These are phyloP conservation scores for Neonectria punicea DNA, from an alignment of 2,329 filamentous ascomycete genomes.

Conservation along the genomic window DNA sequence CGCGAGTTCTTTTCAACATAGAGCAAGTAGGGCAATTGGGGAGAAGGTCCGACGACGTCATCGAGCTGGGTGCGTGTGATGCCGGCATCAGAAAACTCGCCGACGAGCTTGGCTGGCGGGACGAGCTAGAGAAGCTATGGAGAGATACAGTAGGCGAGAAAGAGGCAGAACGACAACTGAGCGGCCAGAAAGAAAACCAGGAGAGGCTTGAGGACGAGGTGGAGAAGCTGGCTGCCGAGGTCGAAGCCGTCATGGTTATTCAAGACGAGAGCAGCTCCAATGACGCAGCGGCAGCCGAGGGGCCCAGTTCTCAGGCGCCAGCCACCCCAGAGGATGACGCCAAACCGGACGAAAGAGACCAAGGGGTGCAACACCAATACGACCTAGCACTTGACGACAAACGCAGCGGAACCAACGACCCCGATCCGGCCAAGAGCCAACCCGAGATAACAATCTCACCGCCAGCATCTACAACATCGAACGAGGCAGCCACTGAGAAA, in stretches of 20 bases:
- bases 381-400: background rate
- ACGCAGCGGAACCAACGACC: background rate
- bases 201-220: conserved; percentile 59
- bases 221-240: conserved; percentile 49
- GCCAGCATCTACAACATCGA: background rate
- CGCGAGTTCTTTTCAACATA: conserved; percentile 87
- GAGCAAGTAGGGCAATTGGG: conserved; percentile 86
- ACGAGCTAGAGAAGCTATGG: conserved; percentile 85
- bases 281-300: conserved; percentile 13
- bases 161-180: conserved; percentile 62
- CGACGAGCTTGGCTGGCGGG: conserved; percentile 82
- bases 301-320: background rate
- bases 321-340: background rate
- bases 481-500: background rate
- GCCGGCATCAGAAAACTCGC: conserved; percentile 82
- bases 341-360: background rate
- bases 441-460: conserved; percentile 13
- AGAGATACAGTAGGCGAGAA: conserved; percentile 71
- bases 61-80: conserved; percentile 86
- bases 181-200: conserved; percentile 48
- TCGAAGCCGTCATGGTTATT: conserved; percentile 47
- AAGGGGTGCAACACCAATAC: background rate
- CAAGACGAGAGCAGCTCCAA: conserved; percentile 39
- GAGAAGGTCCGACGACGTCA: conserved; percentile 81
- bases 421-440: background rate